Base-by-base conservation (phyloP, 176 grass and related monocot genomes). In the Avena atlantica region DNA sequence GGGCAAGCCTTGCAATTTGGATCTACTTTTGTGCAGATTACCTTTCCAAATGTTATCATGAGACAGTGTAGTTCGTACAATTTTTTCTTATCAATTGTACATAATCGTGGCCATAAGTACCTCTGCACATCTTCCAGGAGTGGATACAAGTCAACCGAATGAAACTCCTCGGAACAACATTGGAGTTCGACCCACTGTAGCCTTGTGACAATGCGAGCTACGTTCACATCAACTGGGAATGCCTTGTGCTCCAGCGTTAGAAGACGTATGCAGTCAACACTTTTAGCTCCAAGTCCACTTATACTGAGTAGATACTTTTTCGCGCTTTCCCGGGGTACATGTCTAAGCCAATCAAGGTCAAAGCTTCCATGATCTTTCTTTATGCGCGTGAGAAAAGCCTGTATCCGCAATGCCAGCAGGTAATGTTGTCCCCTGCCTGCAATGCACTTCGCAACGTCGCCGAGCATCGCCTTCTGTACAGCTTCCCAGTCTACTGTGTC, bases 41-140 rank as follows among this genome's bases (percentile, higher is more conserved):
- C 90, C 90, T 92, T 92, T 89, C 86, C 90, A 0, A 88, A 92
- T 47, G 90, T 92, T 82, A 92, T 92, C 90, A 92, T 89, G 59
- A 63, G 56, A 78, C 71, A 92, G 19, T 92, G 90, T 23, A 92
- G 56, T 21, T 89, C 78, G 55, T 89, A 86, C 89, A 91, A 74
- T 67, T 80, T 91, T 80, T 83, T 66, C 76, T 91, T 84, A 19
- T 66, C 19, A 56, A 91, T 66, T 29, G 67, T 91, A 73, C 89
- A 91, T 50, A 91, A 74, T 37, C 89, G 80, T 60, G 89, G 85
- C 89, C 89, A 91, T 74, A 91, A 78, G 47, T 84, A 87, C 40
- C 7, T 84, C 21, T 91, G 89, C 37, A 91, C 75, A 80, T 91
- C 89, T n/a, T 58, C 29, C 89, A 91, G 74, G 67, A 91, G 34